Evolutionary conservation across 257 asterid species (phyloP).

Genomic region (Mentha longifolia): DNA sequence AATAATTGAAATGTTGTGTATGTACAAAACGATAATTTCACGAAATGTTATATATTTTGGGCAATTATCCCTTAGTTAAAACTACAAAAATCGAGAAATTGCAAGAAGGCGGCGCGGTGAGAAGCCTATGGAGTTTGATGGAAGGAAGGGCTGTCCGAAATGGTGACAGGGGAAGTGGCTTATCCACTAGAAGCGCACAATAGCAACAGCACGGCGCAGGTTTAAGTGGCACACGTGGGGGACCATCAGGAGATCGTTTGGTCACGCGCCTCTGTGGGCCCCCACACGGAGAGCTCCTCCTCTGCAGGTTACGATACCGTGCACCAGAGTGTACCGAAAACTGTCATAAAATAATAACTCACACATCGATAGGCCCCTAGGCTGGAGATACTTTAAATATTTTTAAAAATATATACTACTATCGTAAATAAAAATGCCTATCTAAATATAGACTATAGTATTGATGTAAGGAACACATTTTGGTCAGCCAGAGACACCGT

Average conservation of each 20-base stretch:
- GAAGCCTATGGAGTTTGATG: neutral
- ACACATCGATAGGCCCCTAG: neutral
- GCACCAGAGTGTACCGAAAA: constrained; percentile 12
- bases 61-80: no score
- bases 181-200: constrained; percentile 30
- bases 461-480: no score
- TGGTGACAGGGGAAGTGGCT: constrained; percentile 18
- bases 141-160: constrained; percentile 6
- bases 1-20: no score
- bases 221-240: constrained; percentile 38
- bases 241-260: constrained; percentile 20
- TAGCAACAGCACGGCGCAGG: constrained; percentile 31
- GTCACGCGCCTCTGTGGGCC: constrained; percentile 25
- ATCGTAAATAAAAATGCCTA: neutral
- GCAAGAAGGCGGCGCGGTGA: neutral
- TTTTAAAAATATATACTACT: no score
- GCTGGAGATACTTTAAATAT: neutral
- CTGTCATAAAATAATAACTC: neutral
- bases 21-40: no score
- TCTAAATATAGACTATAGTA: neutral
- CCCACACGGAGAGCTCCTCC: neutral
- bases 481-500: no score
- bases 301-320: constrained; percentile 31
- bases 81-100: no score
- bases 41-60: no score